A percentile compares a stretch with the other conserved stretches of the same genome.
These are phyloP conservation scores for Beauveria asiatica DNA, from an alignment of 2,329 filamentous ascomycete species.

Conservation along the genomic window DNA sequence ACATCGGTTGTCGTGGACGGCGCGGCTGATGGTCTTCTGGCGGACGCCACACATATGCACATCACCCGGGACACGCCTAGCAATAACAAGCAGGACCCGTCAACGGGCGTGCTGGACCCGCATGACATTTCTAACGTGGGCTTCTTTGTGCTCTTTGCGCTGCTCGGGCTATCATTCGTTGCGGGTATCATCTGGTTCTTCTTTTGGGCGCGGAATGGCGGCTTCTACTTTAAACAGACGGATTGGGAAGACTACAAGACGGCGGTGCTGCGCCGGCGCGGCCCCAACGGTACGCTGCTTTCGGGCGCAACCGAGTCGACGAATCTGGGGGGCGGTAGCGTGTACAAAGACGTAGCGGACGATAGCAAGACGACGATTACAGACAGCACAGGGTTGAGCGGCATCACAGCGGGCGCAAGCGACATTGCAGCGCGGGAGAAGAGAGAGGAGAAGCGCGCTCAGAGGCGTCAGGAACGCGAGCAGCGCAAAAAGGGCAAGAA, in stretches of 20 bases:
- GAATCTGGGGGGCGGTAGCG: slow-evolving; percentile 76
- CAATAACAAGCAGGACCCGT: slow-evolving; percentile 28
- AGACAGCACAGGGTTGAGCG: slow-evolving; percentile 38
- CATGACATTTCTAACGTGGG: slow-evolving; percentile 56
- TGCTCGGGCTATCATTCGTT: slow-evolving; percentile 72
- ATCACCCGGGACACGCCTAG: slow-evolving; percentile 30
- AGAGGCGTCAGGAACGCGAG: slow-evolving; percentile 32
- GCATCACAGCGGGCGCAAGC: slow-evolving; percentile 49
- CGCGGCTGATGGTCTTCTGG: not conserved
- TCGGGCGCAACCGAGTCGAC: slow-evolving; percentile 77
- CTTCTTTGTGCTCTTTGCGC: slow-evolving; percentile 76
- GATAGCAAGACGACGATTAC: slow-evolving; percentile 39
- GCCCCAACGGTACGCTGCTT: slow-evolving; percentile 79
- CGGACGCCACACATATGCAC: slow-evolving; percentile 31
- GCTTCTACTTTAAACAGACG: slow-evolving; percentile 73
- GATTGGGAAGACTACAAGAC: slow-evolving; percentile 99
- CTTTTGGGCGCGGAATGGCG: slow-evolving; percentile 95
- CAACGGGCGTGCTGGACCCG: slow-evolving; percentile 42
- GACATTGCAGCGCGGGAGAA: slow-evolving; percentile 48
- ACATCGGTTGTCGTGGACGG: not conserved
- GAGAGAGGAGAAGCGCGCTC: slow-evolving; percentile 44
- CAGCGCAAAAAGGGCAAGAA: slow-evolving; percentile 9
- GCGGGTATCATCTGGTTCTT: slow-evolving; percentile 87
- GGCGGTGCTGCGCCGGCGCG: slow-evolving; percentile 80
- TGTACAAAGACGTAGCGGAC: slow-evolving; percentile 64